A percentile compares a stretch with the other conserved stretches of the same genome.
phyloP scores from a whole-genome alignment of 305 asterid genomes.

The Fraxinus nigra region DNA sequence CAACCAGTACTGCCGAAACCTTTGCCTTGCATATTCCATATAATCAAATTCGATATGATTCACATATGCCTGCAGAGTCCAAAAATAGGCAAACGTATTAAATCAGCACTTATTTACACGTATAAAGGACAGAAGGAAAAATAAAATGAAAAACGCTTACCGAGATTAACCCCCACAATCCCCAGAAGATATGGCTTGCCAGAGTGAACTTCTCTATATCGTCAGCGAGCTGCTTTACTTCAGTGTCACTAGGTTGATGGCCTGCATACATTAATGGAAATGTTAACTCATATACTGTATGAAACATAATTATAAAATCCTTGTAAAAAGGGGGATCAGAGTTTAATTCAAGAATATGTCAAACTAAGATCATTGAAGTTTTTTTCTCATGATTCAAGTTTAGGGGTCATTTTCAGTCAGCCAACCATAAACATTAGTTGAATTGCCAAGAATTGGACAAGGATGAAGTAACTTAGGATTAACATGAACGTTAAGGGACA shows the following conservation, averaged over 20 bases:
- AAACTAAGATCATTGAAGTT: neutral
- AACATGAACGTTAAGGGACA: neutral
- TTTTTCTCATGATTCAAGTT: neutral
- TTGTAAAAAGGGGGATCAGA: neutral
- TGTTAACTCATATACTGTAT: slow-evolving; percentile 1
- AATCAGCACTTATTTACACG: neutral
- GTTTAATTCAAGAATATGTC: neutral
- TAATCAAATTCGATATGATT: slow-evolving; percentile 81
- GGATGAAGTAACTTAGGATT: slow-evolving; percentile 9
- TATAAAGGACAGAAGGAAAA: neutral
- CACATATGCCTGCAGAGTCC: slow-evolving; percentile 55
- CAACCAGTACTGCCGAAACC: slow-evolving; percentile 81
- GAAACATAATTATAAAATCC: neutral
- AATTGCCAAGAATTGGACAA: slow-evolving; percentile 5
- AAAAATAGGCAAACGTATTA: neutral
- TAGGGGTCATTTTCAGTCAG: slow-evolving; percentile 17
- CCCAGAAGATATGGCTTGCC: slow-evolving; percentile 92
- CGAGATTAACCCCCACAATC: slow-evolving; percentile 93
- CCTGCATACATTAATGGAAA: slow-evolving; percentile 40
- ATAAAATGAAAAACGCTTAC: slow-evolving; percentile 30
- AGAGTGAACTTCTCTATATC: slow-evolving; percentile 69
- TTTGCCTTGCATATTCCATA: slow-evolving; percentile 78
- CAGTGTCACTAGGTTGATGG: slow-evolving; percentile 39
- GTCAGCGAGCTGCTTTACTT: slow-evolving; percentile 46
- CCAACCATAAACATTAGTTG: neutral